Evolutionary conservation across 192 early-diverging fungal species (phyloP), one percentile per base, ranked within the genome.

Genomic region (Entomortierella lignicola): DNA sequence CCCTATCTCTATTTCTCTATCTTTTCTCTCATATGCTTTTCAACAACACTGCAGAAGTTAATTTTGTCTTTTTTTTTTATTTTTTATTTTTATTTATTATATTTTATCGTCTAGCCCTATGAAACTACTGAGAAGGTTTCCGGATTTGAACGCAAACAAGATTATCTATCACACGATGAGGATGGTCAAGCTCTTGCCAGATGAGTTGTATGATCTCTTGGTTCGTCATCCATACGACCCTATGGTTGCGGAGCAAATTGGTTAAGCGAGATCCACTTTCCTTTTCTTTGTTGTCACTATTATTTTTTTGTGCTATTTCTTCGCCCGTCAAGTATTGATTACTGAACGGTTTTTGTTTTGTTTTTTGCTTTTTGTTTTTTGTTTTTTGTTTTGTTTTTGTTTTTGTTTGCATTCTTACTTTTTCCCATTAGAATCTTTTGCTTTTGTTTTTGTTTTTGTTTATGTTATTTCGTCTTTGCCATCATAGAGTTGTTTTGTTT

Each of bases 171-270:
- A 82, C 25, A 84, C 91, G 2, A 69, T 92, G 56, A 71, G 65
- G 32, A 72, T 92, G 23, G 72, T 91, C 52, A 84, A 85, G 59
- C 65, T 77, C 55, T 81, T 93, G 44, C 91, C 92, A 4, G 87
- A 91, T 54, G 85, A 89, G 55, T 72, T 94, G 48, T 95, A 95
- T 65, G 89, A 93, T 67, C 84, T 89, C 69, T 69, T 94, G 18
- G 93, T 92, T 26, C 66, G 92, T 27, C 94, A 95, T 85, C 86
- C 93, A 1, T 94, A 88, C 74, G 93, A 94, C 82, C 82, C 88
- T 0, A 69, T 82, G 8, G 82, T 91, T 13, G 66, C 81, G 43
- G 81, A 82, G 47, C 69, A 84, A 69, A 61, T 86, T 37, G 58
- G 66, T 10, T 69, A 56, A 39, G 67, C 56, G 60, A n/a, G 15